Conservation (phyloP, 2,329 filamentous ascomycete genomes). For the Reticulascus tulasneorum region DNA sequence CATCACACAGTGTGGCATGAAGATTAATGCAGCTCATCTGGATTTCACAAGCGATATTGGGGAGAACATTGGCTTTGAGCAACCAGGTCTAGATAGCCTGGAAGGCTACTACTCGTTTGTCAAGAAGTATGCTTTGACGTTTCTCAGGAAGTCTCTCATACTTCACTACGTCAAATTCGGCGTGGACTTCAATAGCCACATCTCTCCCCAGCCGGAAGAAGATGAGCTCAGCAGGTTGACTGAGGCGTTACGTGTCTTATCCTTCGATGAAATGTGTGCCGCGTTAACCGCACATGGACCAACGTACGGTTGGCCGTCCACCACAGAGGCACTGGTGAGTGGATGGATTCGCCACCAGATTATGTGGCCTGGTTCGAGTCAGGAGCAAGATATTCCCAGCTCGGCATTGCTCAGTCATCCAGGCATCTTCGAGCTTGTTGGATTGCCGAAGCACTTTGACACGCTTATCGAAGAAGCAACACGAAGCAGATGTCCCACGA, state of each 20-base stretch:
- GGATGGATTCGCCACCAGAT: constrained; percentile 73
- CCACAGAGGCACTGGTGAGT: constrained; percentile 41
- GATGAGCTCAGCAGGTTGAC: constrained; percentile 81
- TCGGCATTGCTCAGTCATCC: constrained; percentile 68
- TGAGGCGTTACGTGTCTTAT: constrained; percentile 69
- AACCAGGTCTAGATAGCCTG: constrained; percentile 50
- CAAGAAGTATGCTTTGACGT: constrained; percentile 81
- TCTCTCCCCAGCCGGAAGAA: constrained; percentile 58
- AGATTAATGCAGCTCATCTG: constrained; percentile 30
- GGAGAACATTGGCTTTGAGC: constrained; percentile 48
- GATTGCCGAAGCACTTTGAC: constrained; percentile 88
- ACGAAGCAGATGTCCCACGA: constrained; percentile 76
- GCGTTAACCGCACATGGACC: constrained; percentile 45
- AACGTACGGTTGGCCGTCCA: constrained; percentile 45
- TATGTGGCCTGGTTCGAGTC: constrained; percentile 25
- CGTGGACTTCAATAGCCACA: constrained; percentile 75
- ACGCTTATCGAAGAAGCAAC: constrained; percentile 89
- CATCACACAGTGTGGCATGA: constrained; percentile 42
- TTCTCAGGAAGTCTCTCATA: constrained; percentile 79
- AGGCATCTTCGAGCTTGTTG: constrained; percentile 89
- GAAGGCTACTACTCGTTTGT: constrained; percentile 57
- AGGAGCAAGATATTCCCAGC: constrained; percentile 21
- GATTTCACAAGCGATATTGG: constrained; percentile 22
- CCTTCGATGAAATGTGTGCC: constrained; percentile 73
- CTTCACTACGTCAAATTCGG: constrained; percentile 86